Conservation (phyloP, 1,284 basidiomycete species). For the Tetrapyrgos nigripes region DNA sequence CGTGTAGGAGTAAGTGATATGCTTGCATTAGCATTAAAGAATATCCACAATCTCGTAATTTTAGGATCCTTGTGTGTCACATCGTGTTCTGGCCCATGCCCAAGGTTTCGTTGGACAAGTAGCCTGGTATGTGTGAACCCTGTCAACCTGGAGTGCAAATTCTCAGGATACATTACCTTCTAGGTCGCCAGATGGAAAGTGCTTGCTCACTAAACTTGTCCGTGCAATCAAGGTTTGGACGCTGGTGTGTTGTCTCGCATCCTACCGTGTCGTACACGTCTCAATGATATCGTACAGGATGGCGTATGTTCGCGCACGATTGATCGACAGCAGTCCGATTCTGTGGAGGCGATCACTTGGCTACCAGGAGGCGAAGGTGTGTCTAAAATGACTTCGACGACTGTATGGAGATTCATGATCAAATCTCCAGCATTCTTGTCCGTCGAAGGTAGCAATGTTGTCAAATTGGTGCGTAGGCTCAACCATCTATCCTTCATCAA, state of each 20-base stretch:
- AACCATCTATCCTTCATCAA: neutral
- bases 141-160: no score
- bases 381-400: no score
- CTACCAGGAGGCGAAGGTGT: slow-evolving; percentile 70
- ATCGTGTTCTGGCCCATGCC: slow-evolving; percentile 73
- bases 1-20: slow-evolving; percentile 60
- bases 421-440: slow-evolving; percentile 57
- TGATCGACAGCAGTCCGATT: slow-evolving; percentile 58
- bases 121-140: slow-evolving; percentile 65
- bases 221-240: slow-evolving; percentile 82
- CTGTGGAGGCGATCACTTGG: slow-evolving; percentile 76
- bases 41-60: slow-evolving; percentile 17
- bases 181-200: slow-evolving; percentile 72
- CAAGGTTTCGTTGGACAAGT: slow-evolving; percentile 82
- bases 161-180: slow-evolving; percentile 6
- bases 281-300: slow-evolving; percentile 49
- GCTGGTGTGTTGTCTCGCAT: slow-evolving; percentile 51
- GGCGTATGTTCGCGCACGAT: slow-evolving; percentile 78
- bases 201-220: slow-evolving; percentile 69
- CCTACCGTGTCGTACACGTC: neutral
- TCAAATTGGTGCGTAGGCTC: slow-evolving; percentile 40
- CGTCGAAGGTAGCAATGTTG: slow-evolving; percentile 49
- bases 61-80: slow-evolving; percentile 64
- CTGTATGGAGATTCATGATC: no score
- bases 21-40: slow-evolving; percentile 10